Base-by-base conservation (phyloP, 768 basidiomycete genomes). In the Pulveroboletus sp. region DNA sequence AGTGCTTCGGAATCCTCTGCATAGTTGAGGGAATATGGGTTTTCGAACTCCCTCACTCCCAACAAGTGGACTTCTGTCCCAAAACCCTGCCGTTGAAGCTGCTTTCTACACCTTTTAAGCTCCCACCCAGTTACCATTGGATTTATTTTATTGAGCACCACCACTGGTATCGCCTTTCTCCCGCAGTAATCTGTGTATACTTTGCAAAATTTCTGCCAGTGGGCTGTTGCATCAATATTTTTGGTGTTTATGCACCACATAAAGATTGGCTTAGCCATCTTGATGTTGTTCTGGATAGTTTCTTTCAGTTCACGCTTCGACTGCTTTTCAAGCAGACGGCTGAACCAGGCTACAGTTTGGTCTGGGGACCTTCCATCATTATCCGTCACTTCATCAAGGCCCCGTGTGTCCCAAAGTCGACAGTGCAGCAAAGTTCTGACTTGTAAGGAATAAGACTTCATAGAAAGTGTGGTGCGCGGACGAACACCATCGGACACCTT, bases 201-300 rank as follows among this genome's bases (percentile, higher is more conserved):
- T 45, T 43, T 64, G 27, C 34, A 49, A 34, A 63, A 62, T 19
- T 45, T 50, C 8, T 54, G 31, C 60, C 63, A 63, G 3, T 56
- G 63, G 6, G 17, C 16, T 2, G 25, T 7, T 3, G 51, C 44
- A 1, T 40, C 52, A 23, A 65, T 23, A 20, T 63, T 62, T 24
- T 49, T 13, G 45, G 63, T 63, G 17, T 54, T 34, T 13, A 65
- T 57, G 40, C 62, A 63, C 62, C 62, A 63, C 14, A 65, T n/a
- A 7, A 63, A 45, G 16, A 62, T 52, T 19, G 60, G 58, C 27
- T 9, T 43, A 5, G 47, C 29, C 12, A 7, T 13, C 19, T 5
- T 55, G n/a, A 37, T 55, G 16, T 53, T 33, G 17, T 23, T 29
- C 3, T 43, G 44, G 13, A 65, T 40, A 23, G 48, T 21, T 8